These are phyloP conservation scores for Mycena olivaceomarginata DNA, from an alignment of 768 basidiomycete genomes.

Conservation along the genomic window DNA sequence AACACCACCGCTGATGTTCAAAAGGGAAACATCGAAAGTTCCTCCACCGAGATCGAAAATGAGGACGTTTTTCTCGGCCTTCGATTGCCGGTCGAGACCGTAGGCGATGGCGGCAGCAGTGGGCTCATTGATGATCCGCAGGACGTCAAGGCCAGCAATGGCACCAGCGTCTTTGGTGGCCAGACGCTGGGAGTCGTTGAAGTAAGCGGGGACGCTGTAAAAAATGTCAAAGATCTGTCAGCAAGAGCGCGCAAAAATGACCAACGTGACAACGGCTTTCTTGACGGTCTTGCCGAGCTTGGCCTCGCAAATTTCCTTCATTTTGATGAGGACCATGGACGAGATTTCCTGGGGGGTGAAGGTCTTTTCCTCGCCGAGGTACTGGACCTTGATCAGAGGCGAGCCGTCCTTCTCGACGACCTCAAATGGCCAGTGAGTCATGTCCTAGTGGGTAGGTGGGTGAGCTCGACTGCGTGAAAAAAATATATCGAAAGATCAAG, in stretches of 20 bases:
- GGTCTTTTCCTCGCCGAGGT: conserved; percentile 95
- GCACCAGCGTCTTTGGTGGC: conserved; percentile 99
- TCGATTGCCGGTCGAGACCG: conserved; percentile 96
- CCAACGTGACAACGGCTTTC: conserved; percentile 98
- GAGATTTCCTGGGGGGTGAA: conserved; percentile 99
- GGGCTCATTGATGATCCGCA: conserved; percentile 99
- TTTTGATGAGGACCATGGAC: conserved; percentile 99
- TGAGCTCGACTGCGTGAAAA: conserved; percentile 36
- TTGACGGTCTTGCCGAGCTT: conserved; percentile 99
- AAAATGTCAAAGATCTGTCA: conserved; percentile 35
- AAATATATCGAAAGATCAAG: conserved; percentile 36
- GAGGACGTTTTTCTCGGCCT: conserved; percentile 97
- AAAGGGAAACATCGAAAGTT: conserved; percentile 99
- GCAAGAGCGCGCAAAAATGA: conserved; percentile 42
- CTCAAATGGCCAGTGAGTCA: conserved; percentile 98
- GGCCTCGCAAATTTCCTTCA: conserved; percentile 99
- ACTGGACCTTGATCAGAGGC: conserved; percentile 96
- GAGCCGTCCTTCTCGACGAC: conserved; percentile 98
- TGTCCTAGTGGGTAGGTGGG: conserved; percentile 74
- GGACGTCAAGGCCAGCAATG: conserved; percentile 98
- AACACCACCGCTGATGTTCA: conserved; percentile 98
- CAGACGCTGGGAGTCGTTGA: conserved; percentile 99
- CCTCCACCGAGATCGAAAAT: conserved; percentile 99
- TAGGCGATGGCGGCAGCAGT: conserved; percentile 99
- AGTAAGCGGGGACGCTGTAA: conserved; percentile 95